Evolutionary conservation across 768 basidiomycete genomes (phyloP).

Genomic region (Austroboletus eburneus): DNA sequence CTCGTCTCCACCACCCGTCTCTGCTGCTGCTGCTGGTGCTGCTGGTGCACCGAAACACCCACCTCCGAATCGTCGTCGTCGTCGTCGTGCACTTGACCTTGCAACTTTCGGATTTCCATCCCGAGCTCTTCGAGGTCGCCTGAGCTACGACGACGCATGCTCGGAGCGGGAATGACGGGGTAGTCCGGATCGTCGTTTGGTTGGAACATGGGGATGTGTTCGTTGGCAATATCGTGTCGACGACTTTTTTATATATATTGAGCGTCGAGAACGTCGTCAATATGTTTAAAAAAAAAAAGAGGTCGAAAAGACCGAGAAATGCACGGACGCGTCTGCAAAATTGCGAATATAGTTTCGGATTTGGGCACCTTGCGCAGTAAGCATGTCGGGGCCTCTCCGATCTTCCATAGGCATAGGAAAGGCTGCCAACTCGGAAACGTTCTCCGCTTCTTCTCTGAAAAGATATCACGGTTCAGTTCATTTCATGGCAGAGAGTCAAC

Average conservation of each 20-base stretch:
- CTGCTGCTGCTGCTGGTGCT: background rate
- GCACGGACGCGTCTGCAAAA: constrained; percentile 73
- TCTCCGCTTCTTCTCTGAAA: constrained; percentile 73
- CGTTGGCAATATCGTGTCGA: constrained; percentile 68
- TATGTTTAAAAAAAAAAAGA: background rate
- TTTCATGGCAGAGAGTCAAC: background rate
- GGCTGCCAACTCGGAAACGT: constrained; percentile 58
- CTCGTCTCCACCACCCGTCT: constrained; percentile 55
- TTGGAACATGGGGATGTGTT: constrained; percentile 63
- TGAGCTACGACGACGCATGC: constrained; percentile 49
- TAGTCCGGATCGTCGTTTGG: constrained; percentile 28
- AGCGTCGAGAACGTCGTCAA: constrained; percentile 1
- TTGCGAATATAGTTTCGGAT: constrained; percentile 59
- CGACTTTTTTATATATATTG: too few relatives aligned
- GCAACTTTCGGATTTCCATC: constrained; percentile 65
- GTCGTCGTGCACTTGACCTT: constrained; percentile 52
- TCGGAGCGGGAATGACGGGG: constrained; percentile 56
- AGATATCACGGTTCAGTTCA: background rate
- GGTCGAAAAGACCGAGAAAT: constrained; percentile 1
- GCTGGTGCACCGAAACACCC: background rate
- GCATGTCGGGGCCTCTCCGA: constrained; percentile 47
- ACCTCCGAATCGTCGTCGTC: constrained; percentile 16
- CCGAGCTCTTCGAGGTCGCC: constrained; percentile 41
- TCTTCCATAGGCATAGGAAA: constrained; percentile 34
- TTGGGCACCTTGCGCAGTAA: constrained; percentile 58